These are phyloP conservation scores for Xylariaceae sp. DNA, from an alignment of 2,329 filamentous ascomycete species.

Conservation along the genomic window DNA sequence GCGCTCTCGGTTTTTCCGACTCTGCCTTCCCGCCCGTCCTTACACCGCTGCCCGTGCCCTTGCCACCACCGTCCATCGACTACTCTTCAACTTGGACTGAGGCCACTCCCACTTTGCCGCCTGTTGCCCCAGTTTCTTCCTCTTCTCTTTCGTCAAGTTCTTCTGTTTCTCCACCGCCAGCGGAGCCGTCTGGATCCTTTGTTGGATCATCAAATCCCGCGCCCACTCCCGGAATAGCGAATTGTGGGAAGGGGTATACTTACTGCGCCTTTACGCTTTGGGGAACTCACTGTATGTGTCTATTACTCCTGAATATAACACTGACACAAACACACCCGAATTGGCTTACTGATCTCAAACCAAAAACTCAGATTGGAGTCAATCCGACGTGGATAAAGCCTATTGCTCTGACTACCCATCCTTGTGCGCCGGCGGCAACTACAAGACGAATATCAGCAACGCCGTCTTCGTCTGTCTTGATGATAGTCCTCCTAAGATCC, in stretches of 20 bases:
- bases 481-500: conserved; percentile 27
- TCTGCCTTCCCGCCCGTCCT: not conserved
- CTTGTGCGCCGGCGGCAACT: conserved; percentile 23
- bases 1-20: not conserved
- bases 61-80: not conserved
- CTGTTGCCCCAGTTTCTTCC: not conserved
- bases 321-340: not conserved
- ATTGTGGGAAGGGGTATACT: conserved; percentile 32
- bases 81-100: not conserved
- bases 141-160: conserved; percentile 2
- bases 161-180: too few relatives aligned
- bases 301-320: not conserved
- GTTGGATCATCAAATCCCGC: too few relatives aligned
- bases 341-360: not conserved
- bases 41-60: not conserved
- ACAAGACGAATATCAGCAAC: conserved; percentile 25
- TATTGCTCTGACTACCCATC: conserved; percentile 28
- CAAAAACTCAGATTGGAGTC: conserved; percentile 24
- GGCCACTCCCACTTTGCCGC: not conserved
- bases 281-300: conserved; percentile 27
- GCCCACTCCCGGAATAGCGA: conserved; percentile 14
- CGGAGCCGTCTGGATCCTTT: too few relatives aligned
- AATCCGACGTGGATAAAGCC: conserved; percentile 24
- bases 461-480: conserved; percentile 32
- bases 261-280: conserved; percentile 31